These are phyloP conservation scores for Vitis hybrid DNA, from an alignment of 177 flowering plant species.

Conservation along the genomic window DNA sequence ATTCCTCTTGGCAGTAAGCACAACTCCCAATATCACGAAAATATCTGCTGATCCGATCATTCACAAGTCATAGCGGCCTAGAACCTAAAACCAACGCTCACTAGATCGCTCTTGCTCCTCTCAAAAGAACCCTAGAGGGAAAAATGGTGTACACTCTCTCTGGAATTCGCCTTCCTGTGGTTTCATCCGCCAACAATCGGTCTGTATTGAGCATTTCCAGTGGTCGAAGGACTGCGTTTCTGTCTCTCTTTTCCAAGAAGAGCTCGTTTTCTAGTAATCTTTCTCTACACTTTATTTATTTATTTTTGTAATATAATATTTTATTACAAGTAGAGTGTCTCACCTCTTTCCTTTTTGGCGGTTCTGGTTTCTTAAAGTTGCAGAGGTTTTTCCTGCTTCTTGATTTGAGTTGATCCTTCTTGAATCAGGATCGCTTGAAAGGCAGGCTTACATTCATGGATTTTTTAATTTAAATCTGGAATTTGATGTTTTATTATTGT, in stretches of 20 bases:
- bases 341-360: too few relatives aligned
- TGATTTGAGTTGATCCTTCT: too few relatives aligned
- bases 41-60: neutral
- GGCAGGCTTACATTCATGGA: too few relatives aligned
- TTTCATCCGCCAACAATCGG: slow-evolving; percentile 27
- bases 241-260: slow-evolving; percentile 30
- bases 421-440: too few relatives aligned
- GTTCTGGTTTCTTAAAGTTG: too few relatives aligned
- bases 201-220: slow-evolving; percentile 26
- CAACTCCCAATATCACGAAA: neutral
- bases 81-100: too few relatives aligned
- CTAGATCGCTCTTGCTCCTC: neutral
- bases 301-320: neutral
- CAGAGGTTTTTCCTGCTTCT: too few relatives aligned
- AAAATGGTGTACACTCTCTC: slow-evolving; percentile 48
- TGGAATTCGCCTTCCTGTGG: slow-evolving; percentile 41
- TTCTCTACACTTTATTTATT: neutral
- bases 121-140: neutral
- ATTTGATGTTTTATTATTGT: too few relatives aligned
- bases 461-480: too few relatives aligned
- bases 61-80: neutral
- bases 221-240: slow-evolving; percentile 26
- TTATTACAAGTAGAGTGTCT: too few relatives aligned
- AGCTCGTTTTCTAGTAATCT: slow-evolving; percentile 29
- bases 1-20: slow-evolving; percentile 5